A percentile compares a stretch with the other conserved stretches of the same genome.
Evolutionary conservation across 169 alveolate genomes (phyloP).

Genomic region (Eimeria maxima): DNA sequence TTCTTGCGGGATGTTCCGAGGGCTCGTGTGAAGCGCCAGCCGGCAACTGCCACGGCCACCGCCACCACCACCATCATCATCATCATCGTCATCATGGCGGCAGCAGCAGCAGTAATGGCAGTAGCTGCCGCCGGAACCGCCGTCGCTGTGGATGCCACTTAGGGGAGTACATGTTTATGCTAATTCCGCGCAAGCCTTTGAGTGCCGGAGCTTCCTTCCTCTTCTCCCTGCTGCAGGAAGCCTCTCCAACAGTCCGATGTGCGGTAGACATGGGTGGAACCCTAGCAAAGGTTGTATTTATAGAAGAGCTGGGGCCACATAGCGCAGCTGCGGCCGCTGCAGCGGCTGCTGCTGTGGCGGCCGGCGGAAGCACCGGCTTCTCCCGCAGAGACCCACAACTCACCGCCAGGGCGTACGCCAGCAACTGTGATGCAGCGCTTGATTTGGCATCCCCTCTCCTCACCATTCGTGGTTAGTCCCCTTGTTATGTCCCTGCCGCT

Average conservation of each 20-base stretch:
- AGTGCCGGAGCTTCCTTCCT: constrained; percentile 61
- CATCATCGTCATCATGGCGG: not conserved
- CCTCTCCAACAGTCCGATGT: constrained; percentile 69
- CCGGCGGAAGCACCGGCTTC: not conserved
- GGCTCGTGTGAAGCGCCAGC: not conserved
- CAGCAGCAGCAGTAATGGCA: constrained; percentile 62
- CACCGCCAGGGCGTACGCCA: constrained; percentile 53
- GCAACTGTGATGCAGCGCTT: constrained; percentile 70
- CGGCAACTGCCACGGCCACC: not conserved
- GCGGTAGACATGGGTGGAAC: constrained; percentile 83
- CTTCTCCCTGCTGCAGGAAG: constrained; percentile 55
- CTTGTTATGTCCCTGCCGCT: not conserved
- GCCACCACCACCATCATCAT: not conserved
- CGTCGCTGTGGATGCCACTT: constrained; percentile 14
- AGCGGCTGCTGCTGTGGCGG: constrained; percentile 58
- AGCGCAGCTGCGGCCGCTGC: constrained; percentile 71
- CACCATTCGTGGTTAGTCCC: constrained; percentile 18
- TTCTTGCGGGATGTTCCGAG: not conserved
- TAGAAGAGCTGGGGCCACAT: constrained; percentile 40
- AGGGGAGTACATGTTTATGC: constrained; percentile 53
- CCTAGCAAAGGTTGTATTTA: constrained; percentile 74
- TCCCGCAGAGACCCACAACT: constrained; percentile 63
- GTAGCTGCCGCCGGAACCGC: not conserved
- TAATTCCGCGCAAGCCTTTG: constrained; percentile 50
- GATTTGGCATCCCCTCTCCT: constrained; percentile 68